Evolutionary conservation across 129 eudicot genomes (phyloP), one percentile per base, ranked within the genome.

Genomic region (Daucus carota): DNA sequence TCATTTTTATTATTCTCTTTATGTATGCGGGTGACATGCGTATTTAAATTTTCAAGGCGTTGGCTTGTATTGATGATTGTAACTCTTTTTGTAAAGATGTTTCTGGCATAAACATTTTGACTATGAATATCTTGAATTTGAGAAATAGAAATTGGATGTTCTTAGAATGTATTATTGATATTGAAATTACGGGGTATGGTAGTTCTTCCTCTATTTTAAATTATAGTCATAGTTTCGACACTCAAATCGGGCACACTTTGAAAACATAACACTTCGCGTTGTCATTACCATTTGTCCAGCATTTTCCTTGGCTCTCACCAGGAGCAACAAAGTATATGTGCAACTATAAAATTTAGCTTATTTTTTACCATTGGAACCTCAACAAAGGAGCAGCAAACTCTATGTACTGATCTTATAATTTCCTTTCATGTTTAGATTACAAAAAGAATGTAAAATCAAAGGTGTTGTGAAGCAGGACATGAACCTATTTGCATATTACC

Each of bases 401-500:
- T 63, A 4, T 63, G 29, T 29, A 63, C 70, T 0, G 7, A 28
- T 18, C 29, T 18, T 15, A 8, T 15, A 67, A 5, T 13, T 32
- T 11, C 45, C 65, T 31, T 57, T 6, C 31, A 57, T 15, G 5
- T 24, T 57, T 57, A 24, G 4, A 57, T 57, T 57, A 24, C 65
- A 57, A 57, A 57, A 57, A 57, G 31, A 57, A 57, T 57, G 31
- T 24, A 4, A 57, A n/a, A 57, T 16, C 44, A 67, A 24, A n/a
- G 34, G 63, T n/a, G n/a, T n/a, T n/a, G 46, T 34, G 47, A 59
- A 31, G 73, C 28, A 60, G 13, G 57, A 72, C 40, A 24, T 31
- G 31, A 15, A 42, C n/a, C 31, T 72, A 70, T 72, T 72, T 72
- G 75, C 75, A 43, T 70, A 18, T n/a, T 33, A 44, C 31, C 48